Base-by-base conservation (phyloP, 176 grass and related monocot species). In the Saccharum spontaneum region DNA sequence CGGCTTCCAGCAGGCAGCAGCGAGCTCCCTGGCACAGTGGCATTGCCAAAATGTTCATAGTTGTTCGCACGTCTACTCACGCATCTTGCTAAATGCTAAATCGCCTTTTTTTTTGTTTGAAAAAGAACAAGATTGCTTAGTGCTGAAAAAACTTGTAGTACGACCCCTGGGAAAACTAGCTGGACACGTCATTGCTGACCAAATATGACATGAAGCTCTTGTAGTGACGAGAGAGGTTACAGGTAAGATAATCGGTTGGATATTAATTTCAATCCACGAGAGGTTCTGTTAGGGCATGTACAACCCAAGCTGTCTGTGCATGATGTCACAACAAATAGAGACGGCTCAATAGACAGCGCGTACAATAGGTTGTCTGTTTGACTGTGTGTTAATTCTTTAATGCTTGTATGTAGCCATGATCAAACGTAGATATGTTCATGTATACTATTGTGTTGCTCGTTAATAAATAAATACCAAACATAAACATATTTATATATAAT, bases 11-110 rank as follows among this genome's bases (percentile, higher is more conserved):
- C n/a, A 69, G 7, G 50, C 8, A 45, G 52, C 39, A 14, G 22
- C n/a, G 31, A 77, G 22, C 66, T 49, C 11, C 22, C 79, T 45
- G 22, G 30, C 30, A 59, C 15, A 57, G 20, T 57, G 54, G 54
- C 20, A 10, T 13, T 63, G 23, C 2, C 60, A 63, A 63, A 41
- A 77, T 38, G 30, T 15, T 70, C 10, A 8, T 16, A 71, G 54
- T 34, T 23, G 68, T 30, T 84, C 55, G 17, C 34, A 64, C 80
- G 36, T 88, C 66, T 22, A 69, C 23, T 83, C 57, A 46, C 12
- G 62, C 67, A 43, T 73, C 43, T 78, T 52, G 49, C 31, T 80
- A 68, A 36, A 68, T n/a, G 52, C 18, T 73, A 38, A 78, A 79
- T 33, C 8, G 60, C 59, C 5, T 9, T n/a, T 46, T 63, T 44